A percentile compares a stretch with the other conserved stretches of the same genome.
phyloP scores from a whole-genome alignment of 805 yeast genomes.

The Candida nitratophila region DNA sequence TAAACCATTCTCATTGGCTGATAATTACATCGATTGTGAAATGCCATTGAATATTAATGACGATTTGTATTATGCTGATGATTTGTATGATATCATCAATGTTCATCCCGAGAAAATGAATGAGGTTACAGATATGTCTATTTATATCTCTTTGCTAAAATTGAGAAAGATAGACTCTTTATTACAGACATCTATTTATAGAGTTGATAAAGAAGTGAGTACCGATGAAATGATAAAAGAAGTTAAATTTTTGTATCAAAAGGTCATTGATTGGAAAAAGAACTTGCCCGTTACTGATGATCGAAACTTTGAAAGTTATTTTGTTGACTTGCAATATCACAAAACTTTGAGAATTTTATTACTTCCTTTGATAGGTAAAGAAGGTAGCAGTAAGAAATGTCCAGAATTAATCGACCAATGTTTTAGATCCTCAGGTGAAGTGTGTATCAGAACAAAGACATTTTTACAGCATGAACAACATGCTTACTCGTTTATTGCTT shows the following conservation, averaged over 20 bases:
- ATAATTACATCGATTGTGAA: conserved; percentile 42
- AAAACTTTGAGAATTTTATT: conserved; percentile 12
- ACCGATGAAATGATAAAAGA: conserved; percentile 6
- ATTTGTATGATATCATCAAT: conserved; percentile 12
- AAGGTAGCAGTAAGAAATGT: conserved; percentile 2
- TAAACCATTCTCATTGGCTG: conserved; percentile 40
- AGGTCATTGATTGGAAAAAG: conserved; percentile 10
- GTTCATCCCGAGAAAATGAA: conserved; percentile 12
- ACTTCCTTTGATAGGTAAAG: conserved; percentile 12
- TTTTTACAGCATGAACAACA: conserved; percentile 16
- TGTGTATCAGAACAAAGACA: conserved; percentile 14
- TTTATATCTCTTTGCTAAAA: conserved; percentile 7
- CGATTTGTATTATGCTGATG: conserved; percentile 9
- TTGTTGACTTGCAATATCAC: conserved; percentile 12
- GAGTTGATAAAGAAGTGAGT: conserved; percentile 11
- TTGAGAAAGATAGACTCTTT: conserved; percentile 14
- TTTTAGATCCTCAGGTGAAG: conserved; percentile 14
- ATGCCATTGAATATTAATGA: conserved; percentile 25
- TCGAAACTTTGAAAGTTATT: conserved; percentile 6
- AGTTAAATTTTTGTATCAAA: conserved; percentile 5
- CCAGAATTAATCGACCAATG: conserved; percentile 13
- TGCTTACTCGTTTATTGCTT: conserved; percentile 16
- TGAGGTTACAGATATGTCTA: conserved; percentile 12
- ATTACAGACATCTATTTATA: conserved; percentile 13
- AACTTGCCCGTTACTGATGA: conserved; percentile 10